phyloP scores from a whole-genome alignment of 2,329 filamentous ascomycete species.

The Didymella pomorum region DNA sequence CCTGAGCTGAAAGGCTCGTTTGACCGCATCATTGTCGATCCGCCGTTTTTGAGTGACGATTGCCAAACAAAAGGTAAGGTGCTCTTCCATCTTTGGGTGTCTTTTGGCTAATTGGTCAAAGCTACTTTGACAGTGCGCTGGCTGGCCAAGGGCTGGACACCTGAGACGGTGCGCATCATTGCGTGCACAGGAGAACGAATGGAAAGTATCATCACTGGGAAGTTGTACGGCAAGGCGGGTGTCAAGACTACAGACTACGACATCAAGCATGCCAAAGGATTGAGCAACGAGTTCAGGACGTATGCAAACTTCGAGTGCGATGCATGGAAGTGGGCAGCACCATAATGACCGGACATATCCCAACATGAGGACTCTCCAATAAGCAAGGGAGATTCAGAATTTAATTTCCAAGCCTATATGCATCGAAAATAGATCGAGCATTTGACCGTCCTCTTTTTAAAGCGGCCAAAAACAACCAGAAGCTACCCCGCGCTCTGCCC shows the following conservation, averaged over 20 bases:
- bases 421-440: neutral
- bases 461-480: neutral
- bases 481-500: slow-evolving; percentile 32
- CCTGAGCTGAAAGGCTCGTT: slow-evolving; percentile 68
- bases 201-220: slow-evolving; percentile 65
- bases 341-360: slow-evolving; percentile 9
- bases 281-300: slow-evolving; percentile 83
- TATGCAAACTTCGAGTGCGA: slow-evolving; percentile 79
- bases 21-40: slow-evolving; percentile 77
- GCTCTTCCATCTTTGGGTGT: neutral
- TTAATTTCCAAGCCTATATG: neutral
- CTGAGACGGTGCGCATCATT: slow-evolving; percentile 59
- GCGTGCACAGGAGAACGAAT: slow-evolving; percentile 82
- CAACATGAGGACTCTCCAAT: too few species aligned
- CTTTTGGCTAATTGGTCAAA: slow-evolving; percentile 44
- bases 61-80: slow-evolving; percentile 77
- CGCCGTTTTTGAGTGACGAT: slow-evolving; percentile 80
- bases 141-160: slow-evolving; percentile 64
- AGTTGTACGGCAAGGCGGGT: slow-evolving; percentile 72
- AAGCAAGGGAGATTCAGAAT: too few species aligned
- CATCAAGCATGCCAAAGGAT: slow-evolving; percentile 72
- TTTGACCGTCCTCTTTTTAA: neutral
- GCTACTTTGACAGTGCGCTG: slow-evolving; percentile 78
- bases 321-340: slow-evolving; percentile 48
- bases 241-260: slow-evolving; percentile 72